These are phyloP conservation scores for Setaria italica DNA, from an alignment of 202 grass and related monocot species.

Conservation along the genomic window DNA sequence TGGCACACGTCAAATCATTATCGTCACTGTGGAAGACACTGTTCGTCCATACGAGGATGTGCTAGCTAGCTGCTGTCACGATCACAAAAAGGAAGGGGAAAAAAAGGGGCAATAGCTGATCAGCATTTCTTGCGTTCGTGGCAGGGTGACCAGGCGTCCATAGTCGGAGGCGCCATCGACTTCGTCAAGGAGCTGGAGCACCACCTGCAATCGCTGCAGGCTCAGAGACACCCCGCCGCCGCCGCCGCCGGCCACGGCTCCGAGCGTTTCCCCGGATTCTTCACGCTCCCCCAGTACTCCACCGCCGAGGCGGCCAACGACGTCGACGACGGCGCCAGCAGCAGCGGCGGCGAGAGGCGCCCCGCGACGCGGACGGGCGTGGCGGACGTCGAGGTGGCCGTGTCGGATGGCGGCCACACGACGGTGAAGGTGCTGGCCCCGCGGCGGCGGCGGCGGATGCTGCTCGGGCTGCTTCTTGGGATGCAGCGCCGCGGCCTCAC, in stretches of 20 bases:
- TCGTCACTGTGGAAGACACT: neutral
- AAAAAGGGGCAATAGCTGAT: neutral
- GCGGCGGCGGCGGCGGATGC: conserved; percentile 26
- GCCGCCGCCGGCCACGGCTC: neutral
- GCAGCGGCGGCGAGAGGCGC: neutral
- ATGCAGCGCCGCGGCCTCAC: conserved; percentile 57
- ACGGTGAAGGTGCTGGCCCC: conserved; percentile 56
- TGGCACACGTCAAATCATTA: conserved; percentile 39
- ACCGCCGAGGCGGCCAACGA: neutral
- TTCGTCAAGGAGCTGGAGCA: conserved; percentile 76
- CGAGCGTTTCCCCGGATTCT: conserved; percentile 46
- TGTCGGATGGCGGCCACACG: conserved; percentile 60
- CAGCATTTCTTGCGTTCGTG: neutral
- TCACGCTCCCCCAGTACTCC: conserved; percentile 59
- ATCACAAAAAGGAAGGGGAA: neutral
- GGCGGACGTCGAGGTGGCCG: conserved; percentile 60
- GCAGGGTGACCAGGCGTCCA: conserved; percentile 71
- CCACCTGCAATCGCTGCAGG: conserved; percentile 54
- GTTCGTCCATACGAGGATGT: neutral
- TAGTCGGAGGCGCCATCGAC: conserved; percentile 59
- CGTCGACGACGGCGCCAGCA: neutral
- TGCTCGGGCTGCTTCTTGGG: conserved; percentile 33
- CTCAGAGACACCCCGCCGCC: conserved; percentile 16
- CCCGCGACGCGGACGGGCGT: neutral
- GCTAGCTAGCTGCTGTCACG: neutral